phyloP scores from a whole-genome alignment of 2,329 filamentous ascomycete genomes.

The Emergomyces pasteurianus region DNA sequence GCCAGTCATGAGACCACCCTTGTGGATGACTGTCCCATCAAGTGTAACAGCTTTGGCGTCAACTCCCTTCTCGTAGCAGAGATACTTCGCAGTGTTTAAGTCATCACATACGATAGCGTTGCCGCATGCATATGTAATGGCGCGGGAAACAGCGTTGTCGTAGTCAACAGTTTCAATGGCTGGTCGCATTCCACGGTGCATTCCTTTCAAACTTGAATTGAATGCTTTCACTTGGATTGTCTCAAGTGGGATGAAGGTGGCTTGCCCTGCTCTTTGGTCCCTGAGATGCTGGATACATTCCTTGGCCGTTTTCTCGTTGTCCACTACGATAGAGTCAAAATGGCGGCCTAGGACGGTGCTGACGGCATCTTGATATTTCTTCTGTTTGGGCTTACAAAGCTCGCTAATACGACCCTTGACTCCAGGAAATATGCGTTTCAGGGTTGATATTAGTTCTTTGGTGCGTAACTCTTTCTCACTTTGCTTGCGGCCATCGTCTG shows the following conservation, averaged over 20 bases:
- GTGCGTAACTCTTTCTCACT: slow-evolving; percentile 67
- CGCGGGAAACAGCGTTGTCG: slow-evolving; percentile 74
- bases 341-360: slow-evolving; percentile 84
- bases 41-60: slow-evolving; percentile 90
- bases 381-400: slow-evolving; percentile 90
- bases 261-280: slow-evolving; percentile 72
- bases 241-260: slow-evolving; percentile 92
- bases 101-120: slow-evolving; percentile 91
- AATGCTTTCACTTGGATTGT: slow-evolving; percentile 91
- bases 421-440: slow-evolving; percentile 85
- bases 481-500: slow-evolving; percentile 73
- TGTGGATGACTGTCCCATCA: slow-evolving; percentile 94
- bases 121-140: slow-evolving; percentile 88
- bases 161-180: slow-evolving; percentile 96
- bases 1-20: slow-evolving; percentile 92
- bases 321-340: slow-evolving; percentile 89
- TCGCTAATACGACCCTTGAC: slow-evolving; percentile 85
- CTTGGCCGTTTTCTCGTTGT: slow-evolving; percentile 85
- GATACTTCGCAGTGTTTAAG: slow-evolving; percentile 71
- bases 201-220: slow-evolving; percentile 81
- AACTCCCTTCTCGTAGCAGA: slow-evolving; percentile 74
- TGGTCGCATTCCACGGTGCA: slow-evolving; percentile 68
- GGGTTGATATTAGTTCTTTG: slow-evolving; percentile 70
- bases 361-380: slow-evolving; percentile 89
- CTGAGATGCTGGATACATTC: slow-evolving; percentile 93